phyloP scores from a whole-genome alignment of 1,139 yeast species.

The Suhomyces panamericanus region DNA sequence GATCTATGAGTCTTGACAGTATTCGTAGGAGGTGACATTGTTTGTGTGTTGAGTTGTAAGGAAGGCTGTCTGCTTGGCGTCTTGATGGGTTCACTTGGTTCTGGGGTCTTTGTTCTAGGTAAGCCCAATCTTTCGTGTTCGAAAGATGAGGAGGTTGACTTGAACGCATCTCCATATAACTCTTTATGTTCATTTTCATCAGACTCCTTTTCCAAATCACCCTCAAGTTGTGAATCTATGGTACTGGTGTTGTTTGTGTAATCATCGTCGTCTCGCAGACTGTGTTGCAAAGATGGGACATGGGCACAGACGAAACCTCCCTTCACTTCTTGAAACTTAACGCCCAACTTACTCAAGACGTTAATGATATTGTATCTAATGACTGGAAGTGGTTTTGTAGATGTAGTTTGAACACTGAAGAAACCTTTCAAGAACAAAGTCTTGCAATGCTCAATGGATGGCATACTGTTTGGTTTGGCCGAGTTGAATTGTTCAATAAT shows the following conservation, averaged over 20 bases:
- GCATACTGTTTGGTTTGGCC: constrained; percentile 83
- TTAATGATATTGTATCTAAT: constrained; percentile 83
- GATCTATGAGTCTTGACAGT: constrained; percentile 28
- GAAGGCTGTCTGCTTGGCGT: constrained; percentile 46
- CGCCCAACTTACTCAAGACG: constrained; percentile 75
- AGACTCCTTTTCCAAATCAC: constrained; percentile 13
- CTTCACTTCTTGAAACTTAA: constrained; percentile 82
- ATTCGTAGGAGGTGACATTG: constrained; percentile 28
- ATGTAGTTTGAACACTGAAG: constrained; percentile 92
- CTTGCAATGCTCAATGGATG: constrained; percentile 89
- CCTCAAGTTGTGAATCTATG: constrained; percentile 4
- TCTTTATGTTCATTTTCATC: constrained; percentile 38
- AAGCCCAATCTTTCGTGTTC: constrained; percentile 18
- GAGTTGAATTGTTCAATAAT: constrained; percentile 65
- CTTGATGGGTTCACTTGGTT: constrained; percentile 21
- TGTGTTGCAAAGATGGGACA: constrained; percentile 46
- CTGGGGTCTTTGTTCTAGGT: constrained; percentile 30
- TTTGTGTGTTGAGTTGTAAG: constrained; percentile 33
- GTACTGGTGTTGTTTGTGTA: constrained; percentile 5
- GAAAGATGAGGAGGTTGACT: constrained; percentile 36
- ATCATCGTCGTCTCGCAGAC: constrained; percentile 4
- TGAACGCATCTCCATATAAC: constrained; percentile 48
- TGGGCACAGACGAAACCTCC: constrained; percentile 93
- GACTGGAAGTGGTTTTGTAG: constrained; percentile 87
- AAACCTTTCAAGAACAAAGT: constrained; percentile 92